Evolutionary conservation across 1,284 basidiomycete species (phyloP), one percentile per base, ranked within the genome.

Genomic region (Cutaneotrichosporon dermatis): DNA sequence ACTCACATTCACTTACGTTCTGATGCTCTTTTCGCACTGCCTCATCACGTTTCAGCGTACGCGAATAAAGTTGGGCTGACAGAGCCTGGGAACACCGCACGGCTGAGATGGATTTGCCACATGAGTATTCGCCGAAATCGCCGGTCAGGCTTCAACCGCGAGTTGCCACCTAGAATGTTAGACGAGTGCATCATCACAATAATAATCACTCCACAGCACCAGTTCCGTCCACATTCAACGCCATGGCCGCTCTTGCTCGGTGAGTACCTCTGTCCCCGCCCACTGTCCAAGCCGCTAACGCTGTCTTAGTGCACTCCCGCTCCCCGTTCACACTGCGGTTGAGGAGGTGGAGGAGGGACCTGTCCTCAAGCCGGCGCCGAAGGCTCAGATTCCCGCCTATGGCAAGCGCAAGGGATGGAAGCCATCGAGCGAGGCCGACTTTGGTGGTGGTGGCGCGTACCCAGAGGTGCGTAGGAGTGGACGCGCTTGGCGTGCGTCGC

Each of bases 391-490:
- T 35, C 77, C 77, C 0, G 63, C 64, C 33, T 98, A 98, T 76
- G 90, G 94, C 6, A 86, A 88, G 71, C 84, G 95, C 61, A 82
- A 78, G 66, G 88, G 86, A 60, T 99, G 95, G 95, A 90, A 86
- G 71, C 95, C 95, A 16, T 83, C 83, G 45, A 82, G 83, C 16
- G 83, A 84, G 63, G 87, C 88, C 58, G 93, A 98, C 71, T 98
- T 89, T 79, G 90, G 86, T 53, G 92, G 93, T 71, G 95, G 95
- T 66, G 95, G 95, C 67, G 85, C 94, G 55, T 99, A 90, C 79
- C 95, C 96, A 1, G 95, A 99, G 25, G 25, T 25, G 25, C 25
- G 25, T 25, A 25, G 25, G 25, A 25, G 25, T 25, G 25, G 25
- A 25, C 25, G 25, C 25, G 25, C 25, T 25, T 25, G 25, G 25